These are phyloP conservation scores for Zygosaccharomyces lentus DNA, from an alignment of 805 yeast genomes.

Conservation along the genomic window DNA sequence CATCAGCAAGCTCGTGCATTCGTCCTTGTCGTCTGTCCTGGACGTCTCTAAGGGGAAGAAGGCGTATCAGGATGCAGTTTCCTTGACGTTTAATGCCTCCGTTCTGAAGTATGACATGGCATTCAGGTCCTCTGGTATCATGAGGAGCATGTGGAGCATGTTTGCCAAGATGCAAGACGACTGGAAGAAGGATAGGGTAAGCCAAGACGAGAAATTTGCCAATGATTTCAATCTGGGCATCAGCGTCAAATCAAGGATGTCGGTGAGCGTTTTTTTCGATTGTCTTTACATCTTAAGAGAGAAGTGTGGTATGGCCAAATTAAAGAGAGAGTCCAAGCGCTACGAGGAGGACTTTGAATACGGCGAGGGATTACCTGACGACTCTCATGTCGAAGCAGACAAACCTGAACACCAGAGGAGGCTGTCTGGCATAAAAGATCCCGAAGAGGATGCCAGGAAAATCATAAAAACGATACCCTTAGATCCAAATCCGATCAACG, in stretches of 20 bases:
- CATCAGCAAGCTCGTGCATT: slow-evolving; percentile 72
- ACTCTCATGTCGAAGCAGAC: slow-evolving; percentile 15
- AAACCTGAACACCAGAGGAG: slow-evolving; percentile 42
- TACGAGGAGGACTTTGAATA: slow-evolving; percentile 29
- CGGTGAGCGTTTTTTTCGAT: slow-evolving; percentile 91
- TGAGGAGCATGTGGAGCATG: slow-evolving; percentile 90
- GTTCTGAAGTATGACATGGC: slow-evolving; percentile 90
- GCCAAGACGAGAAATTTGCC: slow-evolving; percentile 23
- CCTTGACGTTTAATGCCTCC: slow-evolving; percentile 71
- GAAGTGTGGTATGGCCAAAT: slow-evolving; percentile 79
- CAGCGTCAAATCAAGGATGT: slow-evolving; percentile 75
- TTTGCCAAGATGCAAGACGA: slow-evolving; percentile 64
- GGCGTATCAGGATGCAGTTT: slow-evolving; percentile 62
- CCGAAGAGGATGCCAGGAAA: slow-evolving; percentile 68
- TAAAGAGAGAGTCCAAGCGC: slow-evolving; percentile 37
- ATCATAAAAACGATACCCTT: slow-evolving; percentile 75
- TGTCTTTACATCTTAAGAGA: slow-evolving; percentile 79
- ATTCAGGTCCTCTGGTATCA: slow-evolving; percentile 86
- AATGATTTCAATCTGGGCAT: slow-evolving; percentile 41
- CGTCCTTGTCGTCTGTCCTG: slow-evolving; percentile 60
- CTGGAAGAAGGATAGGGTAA: slow-evolving; percentile 33
- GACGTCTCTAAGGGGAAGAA: slow-evolving; percentile 70
- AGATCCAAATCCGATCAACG: slow-evolving; percentile 72
- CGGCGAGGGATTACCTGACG: slow-evolving; percentile 36
- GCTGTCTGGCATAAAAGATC: slow-evolving; percentile 52